Evolutionary conservation across 768 basidiomycete genomes (phyloP), one percentile per base, ranked within the genome.

Genomic region (Hydnomerulius pinastri): DNA sequence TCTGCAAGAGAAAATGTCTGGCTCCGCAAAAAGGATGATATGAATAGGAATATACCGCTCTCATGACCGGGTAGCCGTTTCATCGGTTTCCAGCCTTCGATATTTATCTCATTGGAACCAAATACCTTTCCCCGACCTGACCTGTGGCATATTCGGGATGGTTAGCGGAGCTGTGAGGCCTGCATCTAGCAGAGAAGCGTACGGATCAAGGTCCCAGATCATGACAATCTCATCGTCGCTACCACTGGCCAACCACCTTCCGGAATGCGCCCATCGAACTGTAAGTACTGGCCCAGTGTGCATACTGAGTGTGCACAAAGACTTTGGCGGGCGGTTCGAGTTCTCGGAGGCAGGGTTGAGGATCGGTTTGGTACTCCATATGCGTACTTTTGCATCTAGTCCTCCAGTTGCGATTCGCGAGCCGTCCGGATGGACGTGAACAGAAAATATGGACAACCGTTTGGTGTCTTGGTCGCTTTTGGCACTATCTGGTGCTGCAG

Each of bases 131-230:
- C 89, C 46, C 83, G 82, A 18, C 90, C 88, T 47, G 77, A 79
- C 21, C 91, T 94, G 61, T 51, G 29, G 50, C 30, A 41, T 46
- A 23, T n/a, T 53, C 42, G 21, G 47, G 48, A 48, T 44, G 44
- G 23, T 39, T 42, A 46, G 28, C 11, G 23, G 48, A 24, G 41
- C 24, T 46, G 44, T 23, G 30, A 57, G 7, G 17, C 17, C 15
- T n/a, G 42, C 9, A 43, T 15, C 8, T 37, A 15, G 15, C 11
- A 39, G 21, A 61, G 46, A 50, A 46, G 41, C 93, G 74, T 66
- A 97, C 93, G 91, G 92, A 71, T 97, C 94, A 41, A 93, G 80
- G 64, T 94, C 92, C 97, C 95, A 99, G 29, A 98, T 85, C 86
- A 98, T 90, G 25, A 97, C 85, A 56, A 95, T 89, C 64, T 87